Conservation (phyloP, 2,329 filamentous ascomycete genomes). For the Calonectria ilicicola region DNA sequence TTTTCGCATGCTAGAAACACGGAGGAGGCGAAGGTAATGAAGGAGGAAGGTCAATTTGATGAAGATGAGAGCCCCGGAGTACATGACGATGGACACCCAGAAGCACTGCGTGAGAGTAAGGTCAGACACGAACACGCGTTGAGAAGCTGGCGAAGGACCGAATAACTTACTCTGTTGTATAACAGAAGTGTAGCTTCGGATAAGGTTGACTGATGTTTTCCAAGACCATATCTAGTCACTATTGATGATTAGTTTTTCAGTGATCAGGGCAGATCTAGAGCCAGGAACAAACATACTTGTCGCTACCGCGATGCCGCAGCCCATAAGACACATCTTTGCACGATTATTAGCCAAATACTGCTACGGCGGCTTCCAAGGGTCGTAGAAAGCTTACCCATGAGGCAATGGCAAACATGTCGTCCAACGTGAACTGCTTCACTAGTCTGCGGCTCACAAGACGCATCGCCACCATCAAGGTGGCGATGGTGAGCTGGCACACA, state of each 20-base stretch:
- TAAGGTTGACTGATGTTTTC: slow-evolving; percentile 16
- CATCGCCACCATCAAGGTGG: slow-evolving; percentile 17
- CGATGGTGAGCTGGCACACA: neutral
- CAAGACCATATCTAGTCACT: slow-evolving; percentile 34
- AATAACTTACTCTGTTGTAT: slow-evolving; percentile 10
- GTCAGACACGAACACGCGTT: neutral
- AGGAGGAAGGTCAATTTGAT: slow-evolving; percentile 33
- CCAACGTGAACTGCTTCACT: slow-evolving; percentile 4
- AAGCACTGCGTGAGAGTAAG: slow-evolving; percentile 1
- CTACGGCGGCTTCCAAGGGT: neutral
- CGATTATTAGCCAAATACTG: neutral
- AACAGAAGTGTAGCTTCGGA: neutral
- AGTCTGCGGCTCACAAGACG: slow-evolving; percentile 24
- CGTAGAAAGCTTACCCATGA: slow-evolving; percentile 7
- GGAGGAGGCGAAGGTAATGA: slow-evolving; percentile 32
- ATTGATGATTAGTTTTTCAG: neutral
- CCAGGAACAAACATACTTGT: slow-evolving; percentile 19
- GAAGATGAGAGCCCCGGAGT: slow-evolving; percentile 13
- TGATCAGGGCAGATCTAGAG: fast-evolving
- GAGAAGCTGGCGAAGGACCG: fast-evolving
- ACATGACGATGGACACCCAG: slow-evolving; percentile 25
- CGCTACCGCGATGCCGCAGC: slow-evolving; percentile 16
- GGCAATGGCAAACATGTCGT: slow-evolving; percentile 26
- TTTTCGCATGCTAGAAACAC: slow-evolving; percentile 18
- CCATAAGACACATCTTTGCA: slow-evolving; percentile 25